Conservation (phyloP, 78 protist genomes). For the Speleostelium caveatum region DNA sequence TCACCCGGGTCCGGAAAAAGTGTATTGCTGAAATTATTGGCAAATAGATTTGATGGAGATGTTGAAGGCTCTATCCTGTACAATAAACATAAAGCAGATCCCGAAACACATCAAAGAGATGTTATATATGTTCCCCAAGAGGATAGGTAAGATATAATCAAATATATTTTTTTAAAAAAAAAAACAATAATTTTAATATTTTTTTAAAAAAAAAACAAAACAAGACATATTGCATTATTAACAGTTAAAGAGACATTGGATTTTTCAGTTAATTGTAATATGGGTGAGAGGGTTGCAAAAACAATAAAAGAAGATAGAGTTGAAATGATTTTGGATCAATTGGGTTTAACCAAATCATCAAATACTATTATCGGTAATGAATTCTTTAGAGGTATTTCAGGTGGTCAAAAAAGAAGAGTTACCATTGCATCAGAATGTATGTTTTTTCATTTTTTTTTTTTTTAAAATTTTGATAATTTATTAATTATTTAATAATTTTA, state of each 20-base stretch:
- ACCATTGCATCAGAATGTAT: slow-evolving; percentile 83
- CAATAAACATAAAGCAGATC: slow-evolving; percentile 32
- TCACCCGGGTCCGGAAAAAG: slow-evolving; percentile 55
- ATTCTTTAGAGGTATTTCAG: slow-evolving; percentile 79
- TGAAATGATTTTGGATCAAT: slow-evolving; percentile 45
- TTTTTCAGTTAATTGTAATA: slow-evolving; percentile 70
- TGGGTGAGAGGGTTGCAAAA: slow-evolving; percentile 30
- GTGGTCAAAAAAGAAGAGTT: slow-evolving; percentile 84
- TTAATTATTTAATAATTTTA: too few species aligned
- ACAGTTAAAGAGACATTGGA: slow-evolving; percentile 81
- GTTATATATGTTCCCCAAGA: slow-evolving; percentile 73
- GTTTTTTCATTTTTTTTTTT: too few species aligned
- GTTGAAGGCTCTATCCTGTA: slow-evolving; percentile 38
- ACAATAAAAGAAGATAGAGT: slow-evolving; percentile 35
- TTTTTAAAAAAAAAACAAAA: too few species aligned
- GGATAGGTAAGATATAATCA: too few species aligned
- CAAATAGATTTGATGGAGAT: slow-evolving; percentile 51
- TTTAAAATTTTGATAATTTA: too few species aligned
- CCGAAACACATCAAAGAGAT: slow-evolving; percentile 45
- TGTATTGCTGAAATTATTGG: slow-evolving; percentile 21
- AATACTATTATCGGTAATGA: slow-evolving; percentile 77
- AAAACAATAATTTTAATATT: too few species aligned
- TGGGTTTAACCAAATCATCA: slow-evolving; percentile 55
- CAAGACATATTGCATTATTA: slow-evolving; percentile 55
- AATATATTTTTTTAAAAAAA: too few species aligned